Base-by-base conservation (phyloP, 2,329 filamentous ascomycete genomes). In the Cladosporium sp. region DNA sequence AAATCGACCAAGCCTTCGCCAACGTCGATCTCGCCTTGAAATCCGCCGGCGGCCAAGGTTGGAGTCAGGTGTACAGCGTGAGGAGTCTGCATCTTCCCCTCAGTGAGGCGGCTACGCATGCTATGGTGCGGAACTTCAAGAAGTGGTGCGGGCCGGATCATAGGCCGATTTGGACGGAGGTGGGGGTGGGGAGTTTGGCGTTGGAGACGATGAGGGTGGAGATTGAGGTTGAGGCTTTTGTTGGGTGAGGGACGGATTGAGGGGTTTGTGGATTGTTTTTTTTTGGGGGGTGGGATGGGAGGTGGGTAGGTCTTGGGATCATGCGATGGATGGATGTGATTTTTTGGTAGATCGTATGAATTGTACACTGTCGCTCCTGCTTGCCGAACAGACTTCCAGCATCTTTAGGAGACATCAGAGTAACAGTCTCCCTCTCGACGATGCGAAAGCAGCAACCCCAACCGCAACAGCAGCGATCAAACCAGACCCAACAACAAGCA, bases 191-290 rank as follows among this genome's bases (percentile, higher is more conserved):
- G 1, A 57, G 65, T 29, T 59, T 83, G 6, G 78, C 67, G 0
- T 62, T 69, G 50, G 69, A 72, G 22, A 71, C 69, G 27, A 83
- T 83, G 79, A 61, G 67, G 18, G 71, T 83, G 3, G 79, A 83
- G 65, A 77, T 83, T 61, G 79, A 83, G 62, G 78, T 79, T 30
- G 50, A 53, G 30, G 59, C 60, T 19, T 49, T 53, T 49, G 48
- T 42, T 1, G 27, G 16, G 38, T 40, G 38, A 40, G 11, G 32
- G 15, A 9, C 5, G 22, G 22, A n/a, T n/a, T n/a, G n/a, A 27
- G 22, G 22, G 22, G 22, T 27, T 5, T 27, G 22, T n/a, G n/a
- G n/a, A n/a, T n/a, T n/a, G n/a, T n/a, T n/a, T n/a, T n/a, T n/a
- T n/a, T n/a, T n/a, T n/a, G 22, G 22, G 22, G 4, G 22, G 22